phyloP scores from a whole-genome alignment of 371 early-diverging fungal genomes.

The Blakeslea trispora region DNA sequence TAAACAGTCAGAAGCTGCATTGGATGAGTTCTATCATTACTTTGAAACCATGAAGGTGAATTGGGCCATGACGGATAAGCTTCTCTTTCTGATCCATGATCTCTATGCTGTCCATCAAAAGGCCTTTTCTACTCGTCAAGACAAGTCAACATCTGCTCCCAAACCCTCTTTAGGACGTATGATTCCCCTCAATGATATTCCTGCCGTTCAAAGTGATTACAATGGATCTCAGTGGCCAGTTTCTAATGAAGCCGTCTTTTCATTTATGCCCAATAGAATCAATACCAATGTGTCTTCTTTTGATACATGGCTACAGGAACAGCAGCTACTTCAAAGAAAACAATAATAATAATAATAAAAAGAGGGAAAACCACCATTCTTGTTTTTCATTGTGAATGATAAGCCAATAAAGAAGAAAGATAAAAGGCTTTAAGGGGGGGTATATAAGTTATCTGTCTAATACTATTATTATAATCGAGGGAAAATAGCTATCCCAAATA shows the following conservation, averaged over 20 bases:
- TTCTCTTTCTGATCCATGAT: constrained; percentile 54
- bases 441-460: too few relatives aligned
- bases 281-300: not conserved
- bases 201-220: not conserved
- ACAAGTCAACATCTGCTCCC: not conserved
- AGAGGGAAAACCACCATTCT: too few relatives aligned
- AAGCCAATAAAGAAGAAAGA: too few relatives aligned
- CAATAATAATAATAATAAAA: too few relatives aligned
- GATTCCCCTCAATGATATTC: too few relatives aligned
- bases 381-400: too few relatives aligned
- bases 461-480: too few relatives aligned
- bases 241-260: too few relatives aligned
- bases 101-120: constrained; percentile 48
- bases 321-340: not conserved
- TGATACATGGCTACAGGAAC: not conserved
- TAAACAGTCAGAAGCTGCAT: constrained; percentile 36
- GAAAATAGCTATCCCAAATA: too few relatives aligned
- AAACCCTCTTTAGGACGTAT: too few relatives aligned
- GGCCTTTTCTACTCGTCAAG: not conserved
- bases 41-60: constrained; percentile 45
- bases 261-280: not conserved
- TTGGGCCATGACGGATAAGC: constrained; percentile 60
- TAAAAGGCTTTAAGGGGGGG: too few relatives aligned
- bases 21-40: constrained; percentile 44
- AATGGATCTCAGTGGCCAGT: not conserved